Conservation (phyloP, 2,329 filamentous ascomycete species). For the Penicillium frequentans region DNA sequence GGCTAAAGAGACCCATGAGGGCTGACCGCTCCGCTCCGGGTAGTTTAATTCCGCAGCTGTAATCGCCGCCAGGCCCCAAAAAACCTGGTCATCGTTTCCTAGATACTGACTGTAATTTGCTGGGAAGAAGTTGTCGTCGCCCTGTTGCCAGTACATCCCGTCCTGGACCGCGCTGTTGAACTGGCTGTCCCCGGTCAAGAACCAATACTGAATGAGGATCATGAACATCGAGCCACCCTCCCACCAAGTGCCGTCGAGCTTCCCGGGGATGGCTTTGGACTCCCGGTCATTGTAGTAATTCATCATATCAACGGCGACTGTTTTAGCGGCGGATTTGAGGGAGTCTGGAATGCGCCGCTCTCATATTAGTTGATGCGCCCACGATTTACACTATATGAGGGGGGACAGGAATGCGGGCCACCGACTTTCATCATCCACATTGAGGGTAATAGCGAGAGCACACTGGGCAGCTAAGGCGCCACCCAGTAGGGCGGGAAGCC, state of each 20-base stretch:
- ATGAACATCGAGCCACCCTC: constrained; percentile 71
- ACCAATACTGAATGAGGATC: constrained; percentile 79
- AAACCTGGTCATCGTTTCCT: constrained; percentile 64
- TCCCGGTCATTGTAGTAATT: constrained; percentile 38
- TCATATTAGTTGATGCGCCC: not conserved
- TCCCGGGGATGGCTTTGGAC: constrained; percentile 40
- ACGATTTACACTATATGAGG: not conserved
- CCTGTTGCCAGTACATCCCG: constrained; percentile 73
- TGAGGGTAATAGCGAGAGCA: constrained; percentile 18
- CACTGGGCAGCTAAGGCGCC: constrained; percentile 19
- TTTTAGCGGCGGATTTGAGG: constrained; percentile 36
- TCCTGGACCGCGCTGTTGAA: constrained; percentile 69
- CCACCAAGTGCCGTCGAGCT: constrained; percentile 54
- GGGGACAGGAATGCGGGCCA: not conserved
- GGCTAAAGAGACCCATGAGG: constrained; percentile 74
- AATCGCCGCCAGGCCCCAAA: constrained; percentile 84
- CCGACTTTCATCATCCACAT: constrained; percentile 19
- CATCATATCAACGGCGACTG: constrained; percentile 42
- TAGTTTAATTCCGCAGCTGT: constrained; percentile 75
- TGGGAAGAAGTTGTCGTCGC: constrained; percentile 76
- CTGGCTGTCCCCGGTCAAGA: constrained; percentile 70
- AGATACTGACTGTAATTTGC: constrained; percentile 50
- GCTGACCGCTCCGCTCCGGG: constrained; percentile 64
- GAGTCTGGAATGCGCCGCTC: constrained; percentile 15
- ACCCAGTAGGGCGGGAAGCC: constrained; percentile 20